Percentiles rank a stretch among this genome's conserved stretches.
phyloP scores from a whole-genome alignment of 2,329 filamentous ascomycete species.

The Cytospora chrysosperma region DNA sequence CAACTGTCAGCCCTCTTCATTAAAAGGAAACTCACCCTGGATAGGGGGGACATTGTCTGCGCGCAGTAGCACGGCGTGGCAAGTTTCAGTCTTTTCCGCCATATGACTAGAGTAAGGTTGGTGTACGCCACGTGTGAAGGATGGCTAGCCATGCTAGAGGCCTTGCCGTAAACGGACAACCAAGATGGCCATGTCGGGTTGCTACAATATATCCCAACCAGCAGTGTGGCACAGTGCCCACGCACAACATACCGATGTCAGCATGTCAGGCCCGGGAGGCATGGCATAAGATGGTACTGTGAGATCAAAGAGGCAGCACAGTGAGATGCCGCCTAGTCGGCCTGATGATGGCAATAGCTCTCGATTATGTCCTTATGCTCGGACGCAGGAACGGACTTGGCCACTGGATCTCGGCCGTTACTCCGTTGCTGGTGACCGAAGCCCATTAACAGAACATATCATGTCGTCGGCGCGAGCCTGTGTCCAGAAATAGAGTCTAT shows the following conservation, averaged over 20 bases:
- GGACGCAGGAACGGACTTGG: background rate
- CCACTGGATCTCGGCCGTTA: background rate
- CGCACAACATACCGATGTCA: background rate
- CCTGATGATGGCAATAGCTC: background rate
- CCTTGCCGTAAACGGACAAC: background rate
- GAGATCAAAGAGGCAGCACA: background rate
- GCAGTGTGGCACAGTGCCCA: background rate
- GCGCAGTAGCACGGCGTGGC: background rate
- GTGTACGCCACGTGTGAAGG: background rate
- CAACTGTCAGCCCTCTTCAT: background rate
- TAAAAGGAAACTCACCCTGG: background rate
- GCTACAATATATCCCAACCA: background rate
- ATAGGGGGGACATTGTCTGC: background rate
- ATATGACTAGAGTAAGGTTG: background rate
- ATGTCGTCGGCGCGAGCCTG: background rate
- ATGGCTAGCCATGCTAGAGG: background rate
- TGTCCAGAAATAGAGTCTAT: background rate
- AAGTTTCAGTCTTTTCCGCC: background rate
- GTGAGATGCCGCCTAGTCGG: background rate
- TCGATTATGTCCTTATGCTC: accelerated
- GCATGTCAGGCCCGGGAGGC: background rate
- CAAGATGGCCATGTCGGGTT: background rate
- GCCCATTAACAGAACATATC: background rate
- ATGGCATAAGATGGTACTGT: background rate
- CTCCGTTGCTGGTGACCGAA: too few relatives aligned